Evolutionary conservation across 768 basidiomycete genomes (phyloP).

Genomic region (Mycena sanguinolenta): DNA sequence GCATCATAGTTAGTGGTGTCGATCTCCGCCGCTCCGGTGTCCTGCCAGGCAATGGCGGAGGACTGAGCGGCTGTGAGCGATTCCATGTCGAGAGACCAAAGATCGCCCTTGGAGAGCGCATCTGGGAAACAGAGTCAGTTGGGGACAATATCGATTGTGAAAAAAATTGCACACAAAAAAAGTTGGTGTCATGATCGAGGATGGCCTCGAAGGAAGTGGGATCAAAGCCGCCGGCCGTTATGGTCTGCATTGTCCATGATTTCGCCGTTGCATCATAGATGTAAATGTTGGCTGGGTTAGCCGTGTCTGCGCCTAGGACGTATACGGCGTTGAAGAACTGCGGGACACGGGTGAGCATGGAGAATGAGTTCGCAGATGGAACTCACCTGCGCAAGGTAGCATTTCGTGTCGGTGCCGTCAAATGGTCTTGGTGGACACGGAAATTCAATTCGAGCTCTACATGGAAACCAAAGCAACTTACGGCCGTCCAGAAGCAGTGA

Average conservation of each 20-base stretch:
- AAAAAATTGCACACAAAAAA: slow-evolving; percentile 69
- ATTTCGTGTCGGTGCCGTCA: slow-evolving; percentile 71
- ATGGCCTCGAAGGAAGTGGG: slow-evolving; percentile 75
- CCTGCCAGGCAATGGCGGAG: slow-evolving; percentile 72
- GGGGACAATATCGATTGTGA: neutral
- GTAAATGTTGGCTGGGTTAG: slow-evolving; percentile 78
- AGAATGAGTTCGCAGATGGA: neutral
- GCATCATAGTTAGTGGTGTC: slow-evolving; percentile 70
- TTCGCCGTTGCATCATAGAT: slow-evolving; percentile 83
- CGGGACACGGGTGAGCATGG: slow-evolving; percentile 29
- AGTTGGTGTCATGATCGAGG: slow-evolving; percentile 95
- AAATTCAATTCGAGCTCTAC: slow-evolving; percentile 14
- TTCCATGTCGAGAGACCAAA: slow-evolving; percentile 82
- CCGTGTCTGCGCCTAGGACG: slow-evolving; percentile 81
- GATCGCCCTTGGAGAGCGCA: slow-evolving; percentile 72
- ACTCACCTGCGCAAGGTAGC: slow-evolving; percentile 78
- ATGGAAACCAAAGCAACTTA: slow-evolving; percentile 52
- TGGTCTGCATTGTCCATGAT: slow-evolving; percentile 84
- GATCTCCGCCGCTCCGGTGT: slow-evolving; percentile 70
- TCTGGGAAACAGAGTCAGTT: slow-evolving; percentile 59
- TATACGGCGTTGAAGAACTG: slow-evolving; percentile 91
- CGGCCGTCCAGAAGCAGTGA: slow-evolving; percentile 85
- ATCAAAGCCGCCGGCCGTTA: slow-evolving; percentile 69
- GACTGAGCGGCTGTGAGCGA: slow-evolving; percentile 71
- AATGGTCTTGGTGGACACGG: slow-evolving; percentile 66